Base-by-base conservation (phyloP, 2,329 filamentous ascomycete genomes). In the Colletotrichum aenigma region DNA sequence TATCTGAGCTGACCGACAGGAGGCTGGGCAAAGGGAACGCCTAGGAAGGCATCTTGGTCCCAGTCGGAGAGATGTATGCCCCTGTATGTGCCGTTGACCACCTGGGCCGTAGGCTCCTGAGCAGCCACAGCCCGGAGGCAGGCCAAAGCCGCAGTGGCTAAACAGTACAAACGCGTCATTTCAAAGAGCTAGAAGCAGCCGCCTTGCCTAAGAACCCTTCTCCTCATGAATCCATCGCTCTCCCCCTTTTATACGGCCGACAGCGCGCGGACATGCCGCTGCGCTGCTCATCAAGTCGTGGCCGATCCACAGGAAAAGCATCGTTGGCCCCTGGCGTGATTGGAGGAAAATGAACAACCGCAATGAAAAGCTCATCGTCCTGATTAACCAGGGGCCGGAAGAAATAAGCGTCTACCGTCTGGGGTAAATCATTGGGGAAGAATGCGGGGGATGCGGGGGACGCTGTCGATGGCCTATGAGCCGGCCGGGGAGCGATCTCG, bases 31-130 rank as follows among this genome's bases (percentile, higher is more conserved):
- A 76, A 80, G 2, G 79, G 79, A 3, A 80, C 84, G 7, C 85
- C 85, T 3, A 87, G 77, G 71, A 87, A 87, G 26, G 77, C 83
- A 71, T 86, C 84, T 67, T 87, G 85, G n/a, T 83, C 76, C 83
- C 83, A 86, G 9, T 68, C 77, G 0, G 80, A 58, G 7, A 86
- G 75, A 48, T 85, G 78, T 3, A 80, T 77, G 9, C 85, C 85
- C 68, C 80, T 78, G 58, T 84, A 84, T 15, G 81, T 84, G 24
- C 83, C 83, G 68, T 84, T 84, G 30, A 79, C 56, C 2, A 82
- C 83, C 18, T 78, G 62, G 2, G 73, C 78, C 8, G 69, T 77
- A 43, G 76, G 76, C 2, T 60, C 74, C n/a, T 71, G 55, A 15
- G 64, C 64, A n/a, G 64, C 70, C 10, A 43, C 70, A 28, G 30